Base-by-base conservation (phyloP, 176 grass and related monocot species). In the Eremochloa ophiuroides region DNA sequence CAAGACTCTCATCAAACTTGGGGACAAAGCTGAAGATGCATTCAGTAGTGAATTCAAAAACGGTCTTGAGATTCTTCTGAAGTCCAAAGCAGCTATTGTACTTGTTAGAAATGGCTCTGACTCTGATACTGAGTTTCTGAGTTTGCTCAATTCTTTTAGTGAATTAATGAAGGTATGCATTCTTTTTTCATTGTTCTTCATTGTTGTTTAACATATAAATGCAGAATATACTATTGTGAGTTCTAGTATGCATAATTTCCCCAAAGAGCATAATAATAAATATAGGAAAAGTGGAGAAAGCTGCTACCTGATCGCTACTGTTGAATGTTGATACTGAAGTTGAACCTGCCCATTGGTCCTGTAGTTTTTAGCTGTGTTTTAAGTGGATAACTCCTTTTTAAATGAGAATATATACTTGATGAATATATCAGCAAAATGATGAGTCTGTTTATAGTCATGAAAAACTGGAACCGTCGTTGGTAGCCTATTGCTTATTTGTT, bases 1-100 rank as follows among this genome's bases (percentile, higher is more conserved):
- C 1, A 43, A 88, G 28, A 80, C 41, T 33, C 72, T 91, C 26
- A 59, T 69, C 67, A 82, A 35, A 64, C 75, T 65, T 78, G 82
- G 58, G 76, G 94, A 80, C 72, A 82, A 87, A 88, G 76, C 11
- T 66, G 90, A 83, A 68, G 56, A 90, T 87, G 61, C 86, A 55
- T 90, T 85, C 66, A 89, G 80, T 68, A 39, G 14, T 86, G 88
- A 90, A 88, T 80, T 91, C 26, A 73, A 72, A 44, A 76, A 79
- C 33, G 96, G 96, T 26, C 30, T 71, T 34, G 75, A 91, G 33
- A 86, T 93, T 68, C 75, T 99, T 89, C 28, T 39, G 51, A 90
- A 85, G 42, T 95, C 93, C 22, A 99, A 93, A 95, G 80, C 80
- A 86, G 93, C 93, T 50, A 88, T 86, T 63, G 30, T 95, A 73